A percentile compares a stretch with the other conserved stretches of the same genome.
Conservation (phyloP, 495 filamentous ascomycete species). For the Lophium mytilinum region DNA sequence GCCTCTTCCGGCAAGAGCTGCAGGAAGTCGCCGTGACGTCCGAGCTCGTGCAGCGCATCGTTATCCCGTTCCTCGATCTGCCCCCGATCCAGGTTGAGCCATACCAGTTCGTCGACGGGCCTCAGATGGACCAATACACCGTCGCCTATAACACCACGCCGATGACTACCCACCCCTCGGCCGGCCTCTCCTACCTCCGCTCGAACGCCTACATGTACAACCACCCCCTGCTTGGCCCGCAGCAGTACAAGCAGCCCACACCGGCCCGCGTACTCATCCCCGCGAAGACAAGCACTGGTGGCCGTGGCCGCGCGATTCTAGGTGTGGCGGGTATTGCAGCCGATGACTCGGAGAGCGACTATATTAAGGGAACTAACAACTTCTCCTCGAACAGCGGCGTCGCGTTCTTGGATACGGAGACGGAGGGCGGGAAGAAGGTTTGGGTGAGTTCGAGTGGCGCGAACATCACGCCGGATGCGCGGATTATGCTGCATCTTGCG, state of each 20-base stretch:
- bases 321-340: constrained; percentile 31
- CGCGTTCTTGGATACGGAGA: constrained; percentile 23
- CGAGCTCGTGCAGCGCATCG: constrained; percentile 38
- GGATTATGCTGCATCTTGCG: constrained; percentile 18
- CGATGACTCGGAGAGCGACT: constrained; percentile 23
- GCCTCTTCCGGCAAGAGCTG: constrained; percentile 10
- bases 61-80: constrained; percentile 50
- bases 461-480: constrained; percentile 51
- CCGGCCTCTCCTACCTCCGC: constrained; percentile 76
- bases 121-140: constrained; percentile 14
- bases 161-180: constrained; percentile 83
- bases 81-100: constrained; percentile 17
- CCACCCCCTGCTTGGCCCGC: constrained; percentile 77
- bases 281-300: constrained; percentile 19
- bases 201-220: constrained; percentile 62
- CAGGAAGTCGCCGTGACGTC: constrained; percentile 23
- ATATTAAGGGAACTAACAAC: constrained; percentile 21
- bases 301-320: constrained; percentile 14
- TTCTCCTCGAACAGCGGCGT: constrained; percentile 3
- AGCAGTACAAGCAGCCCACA: constrained; percentile 52
- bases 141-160: constrained; percentile 4
- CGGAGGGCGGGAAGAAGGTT: constrained; percentile 58
- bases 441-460: constrained; percentile 52
- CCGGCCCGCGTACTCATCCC: constrained; percentile 56
- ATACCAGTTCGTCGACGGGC: not conserved